These are phyloP conservation scores for Fusarium graminum DNA, from an alignment of 2,329 filamentous ascomycete genomes.

Conservation along the genomic window DNA sequence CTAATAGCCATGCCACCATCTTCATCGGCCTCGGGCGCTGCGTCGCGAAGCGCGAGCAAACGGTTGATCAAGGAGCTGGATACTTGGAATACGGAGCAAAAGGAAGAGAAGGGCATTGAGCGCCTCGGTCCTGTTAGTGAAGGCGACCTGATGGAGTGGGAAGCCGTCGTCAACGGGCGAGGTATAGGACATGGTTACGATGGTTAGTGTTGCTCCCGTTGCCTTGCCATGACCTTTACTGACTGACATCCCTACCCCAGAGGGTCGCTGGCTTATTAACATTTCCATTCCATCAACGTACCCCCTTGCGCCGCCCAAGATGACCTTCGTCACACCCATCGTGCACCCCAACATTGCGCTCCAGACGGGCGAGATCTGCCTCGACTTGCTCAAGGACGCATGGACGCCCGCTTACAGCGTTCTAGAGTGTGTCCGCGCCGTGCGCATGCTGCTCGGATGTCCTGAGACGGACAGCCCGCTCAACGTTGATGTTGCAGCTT, in stretches of 20 bases:
- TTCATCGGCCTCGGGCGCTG: conserved; percentile 37
- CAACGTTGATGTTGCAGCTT: conserved; percentile 81
- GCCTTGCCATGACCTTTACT: neutral
- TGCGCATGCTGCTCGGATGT: conserved; percentile 73
- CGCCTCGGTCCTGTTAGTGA: conserved; percentile 68
- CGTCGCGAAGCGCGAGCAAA: conserved; percentile 64
- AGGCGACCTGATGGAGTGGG: conserved; percentile 69
- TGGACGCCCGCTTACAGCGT: conserved; percentile 93
- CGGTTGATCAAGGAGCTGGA: conserved; percentile 71
- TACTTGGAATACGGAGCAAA: conserved; percentile 63
- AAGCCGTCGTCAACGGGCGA: conserved; percentile 71
- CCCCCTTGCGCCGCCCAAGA: conserved; percentile 80
- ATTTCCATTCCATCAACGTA: conserved; percentile 84
- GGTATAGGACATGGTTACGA: conserved; percentile 69
- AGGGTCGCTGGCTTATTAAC: conserved; percentile 84
- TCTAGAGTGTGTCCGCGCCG: conserved; percentile 77
- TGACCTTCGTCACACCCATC: conserved; percentile 85
- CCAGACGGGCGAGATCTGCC: conserved; percentile 88
- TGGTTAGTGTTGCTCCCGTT: conserved; percentile 52
- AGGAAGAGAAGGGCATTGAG: conserved; percentile 67
- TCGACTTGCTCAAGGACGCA: conserved; percentile 82
- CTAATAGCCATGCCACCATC: conserved; percentile 33
- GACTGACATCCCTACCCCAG: conserved; percentile 51
- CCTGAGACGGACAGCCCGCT: conserved; percentile 81
- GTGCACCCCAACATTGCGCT: conserved; percentile 84